Percentiles rank a stretch among this genome's conserved stretches.
phyloP scores from a whole-genome alignment of 257 asterid species.

The Ajuga chamaepitys region DNA sequence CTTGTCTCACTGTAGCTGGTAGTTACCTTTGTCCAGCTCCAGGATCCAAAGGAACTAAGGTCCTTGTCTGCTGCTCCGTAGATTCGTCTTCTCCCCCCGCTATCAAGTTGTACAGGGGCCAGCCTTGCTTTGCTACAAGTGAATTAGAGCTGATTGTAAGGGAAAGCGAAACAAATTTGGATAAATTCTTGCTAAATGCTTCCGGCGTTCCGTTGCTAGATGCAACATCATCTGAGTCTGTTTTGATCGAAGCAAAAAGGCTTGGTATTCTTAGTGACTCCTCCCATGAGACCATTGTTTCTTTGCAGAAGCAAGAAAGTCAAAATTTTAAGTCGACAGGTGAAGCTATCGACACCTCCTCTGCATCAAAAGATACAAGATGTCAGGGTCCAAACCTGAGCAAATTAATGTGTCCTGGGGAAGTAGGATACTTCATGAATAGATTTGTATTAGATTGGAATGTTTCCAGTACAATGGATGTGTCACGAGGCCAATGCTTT shows the following conservation, averaged over 20 bases:
- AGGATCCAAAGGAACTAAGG: constrained; percentile 76
- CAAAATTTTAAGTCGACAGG: constrained; percentile 38
- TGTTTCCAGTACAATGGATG: constrained; percentile 1
- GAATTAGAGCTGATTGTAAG: constrained; percentile 45
- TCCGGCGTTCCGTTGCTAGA: constrained; percentile 36
- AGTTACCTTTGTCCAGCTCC: constrained; percentile 96
- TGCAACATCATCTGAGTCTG: constrained; percentile 38
- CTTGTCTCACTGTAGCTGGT: constrained; percentile 70
- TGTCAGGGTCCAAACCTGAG: constrained; percentile 12
- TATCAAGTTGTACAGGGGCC: constrained; percentile 26
- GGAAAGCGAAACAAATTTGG: constrained; percentile 24
- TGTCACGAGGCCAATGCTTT: constrained; percentile 16
- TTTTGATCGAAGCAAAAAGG: constrained; percentile 55
- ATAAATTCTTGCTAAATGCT: constrained; percentile 24
- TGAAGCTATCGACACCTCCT: constrained; percentile 21
- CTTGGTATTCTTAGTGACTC: constrained; percentile 52
- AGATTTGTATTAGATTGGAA: constrained; percentile 64
- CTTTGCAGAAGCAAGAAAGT: constrained; percentile 57
- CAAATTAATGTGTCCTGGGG: constrained; percentile 36
- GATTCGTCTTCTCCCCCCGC: constrained; percentile 35
- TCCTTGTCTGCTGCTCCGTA: constrained; percentile 54
- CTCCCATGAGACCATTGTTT: constrained; percentile 41
- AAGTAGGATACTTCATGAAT: constrained; percentile 71
- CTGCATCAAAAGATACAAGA: constrained; percentile 20
- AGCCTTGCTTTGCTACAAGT: constrained; percentile 15